A percentile compares a stretch with the other conserved stretches of the same genome.
phyloP scores from a whole-genome alignment of 2,329 filamentous ascomycete species.

The Trichoderma sp. region DNA sequence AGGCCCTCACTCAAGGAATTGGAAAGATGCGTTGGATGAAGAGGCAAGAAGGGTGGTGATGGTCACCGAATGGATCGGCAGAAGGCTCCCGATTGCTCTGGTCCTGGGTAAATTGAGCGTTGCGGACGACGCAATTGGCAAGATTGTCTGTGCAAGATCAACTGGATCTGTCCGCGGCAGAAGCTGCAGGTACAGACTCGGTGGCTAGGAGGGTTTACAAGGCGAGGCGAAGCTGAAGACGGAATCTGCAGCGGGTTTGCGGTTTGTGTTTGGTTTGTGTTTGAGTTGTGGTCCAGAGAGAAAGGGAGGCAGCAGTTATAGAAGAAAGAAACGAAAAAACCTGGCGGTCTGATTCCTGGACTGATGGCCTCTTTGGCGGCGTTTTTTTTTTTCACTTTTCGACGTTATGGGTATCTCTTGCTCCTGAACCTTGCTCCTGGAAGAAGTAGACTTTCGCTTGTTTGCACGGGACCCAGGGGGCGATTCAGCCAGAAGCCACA shows the following conservation, averaged over 20 bases:
- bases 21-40: neutral
- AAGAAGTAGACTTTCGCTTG: neutral
- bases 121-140: neutral
- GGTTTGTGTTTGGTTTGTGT: neutral
- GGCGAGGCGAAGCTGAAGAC: neutral
- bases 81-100: neutral
- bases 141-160: neutral
- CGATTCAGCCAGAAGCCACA: neutral
- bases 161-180: neutral
- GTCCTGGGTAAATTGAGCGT: neutral
- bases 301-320: neutral
- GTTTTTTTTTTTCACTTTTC: neutral
- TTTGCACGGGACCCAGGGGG: neutral
- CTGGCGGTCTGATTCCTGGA: neutral
- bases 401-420: neutral
- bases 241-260: neutral
- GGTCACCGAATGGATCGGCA: neutral
- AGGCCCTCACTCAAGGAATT: neutral
- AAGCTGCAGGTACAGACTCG: conserved; percentile 15
- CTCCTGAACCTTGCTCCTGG: neutral
- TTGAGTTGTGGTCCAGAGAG: neutral
- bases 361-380: neutral
- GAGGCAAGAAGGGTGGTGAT: neutral
- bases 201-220: neutral
- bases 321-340: neutral